A percentile compares a stretch with the other conserved stretches of the same genome.
Conservation (phyloP, 306 rosid species). For the Gynostemma pentaphyllum region DNA sequence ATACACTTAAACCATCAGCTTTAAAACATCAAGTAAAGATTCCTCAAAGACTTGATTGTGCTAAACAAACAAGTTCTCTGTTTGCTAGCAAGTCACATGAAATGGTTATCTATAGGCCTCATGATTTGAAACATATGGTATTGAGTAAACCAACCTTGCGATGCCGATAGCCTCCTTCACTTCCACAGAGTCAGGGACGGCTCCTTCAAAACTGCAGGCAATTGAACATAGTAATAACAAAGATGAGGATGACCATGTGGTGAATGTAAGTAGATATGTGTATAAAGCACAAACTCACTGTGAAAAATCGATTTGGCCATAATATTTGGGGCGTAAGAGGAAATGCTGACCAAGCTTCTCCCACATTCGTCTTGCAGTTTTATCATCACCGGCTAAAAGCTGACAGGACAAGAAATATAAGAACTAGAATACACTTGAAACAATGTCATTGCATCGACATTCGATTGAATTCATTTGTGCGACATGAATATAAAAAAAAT, state of each 20-base stretch:
- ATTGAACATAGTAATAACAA: neutral
- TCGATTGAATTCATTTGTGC: slow-evolving; percentile 12
- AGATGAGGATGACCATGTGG: neutral
- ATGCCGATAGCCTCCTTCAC: slow-evolving; percentile 57
- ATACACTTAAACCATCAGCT: too few relatives aligned
- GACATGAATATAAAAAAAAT: too few relatives aligned
- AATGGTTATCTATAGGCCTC: too few relatives aligned
- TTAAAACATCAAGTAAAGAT: too few relatives aligned
- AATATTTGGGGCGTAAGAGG: slow-evolving; percentile 33
- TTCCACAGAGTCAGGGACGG: slow-evolving; percentile 63
- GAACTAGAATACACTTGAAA: slow-evolving; percentile 3
- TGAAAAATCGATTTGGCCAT: slow-evolving; percentile 63
- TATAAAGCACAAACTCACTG: slow-evolving; percentile 34
- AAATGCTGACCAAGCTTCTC: slow-evolving; percentile 51
- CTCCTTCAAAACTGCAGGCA: slow-evolving; percentile 69
- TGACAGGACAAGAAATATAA: slow-evolving; percentile 28
- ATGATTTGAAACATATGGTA: too few relatives aligned
- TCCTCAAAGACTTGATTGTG: too few relatives aligned
- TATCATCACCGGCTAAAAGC: slow-evolving; percentile 64
- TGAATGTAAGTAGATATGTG: neutral
- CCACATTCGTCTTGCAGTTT: slow-evolving; percentile 64
- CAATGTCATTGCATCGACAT: too few relatives aligned
- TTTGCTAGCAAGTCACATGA: too few relatives aligned
- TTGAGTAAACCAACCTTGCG: slow-evolving; percentile 40
- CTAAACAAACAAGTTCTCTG: too few relatives aligned